Evolutionary conservation across 768 basidiomycete genomes (phyloP), one percentile per base, ranked within the genome.

Genomic region (Kwoniella dendrophila): DNA sequence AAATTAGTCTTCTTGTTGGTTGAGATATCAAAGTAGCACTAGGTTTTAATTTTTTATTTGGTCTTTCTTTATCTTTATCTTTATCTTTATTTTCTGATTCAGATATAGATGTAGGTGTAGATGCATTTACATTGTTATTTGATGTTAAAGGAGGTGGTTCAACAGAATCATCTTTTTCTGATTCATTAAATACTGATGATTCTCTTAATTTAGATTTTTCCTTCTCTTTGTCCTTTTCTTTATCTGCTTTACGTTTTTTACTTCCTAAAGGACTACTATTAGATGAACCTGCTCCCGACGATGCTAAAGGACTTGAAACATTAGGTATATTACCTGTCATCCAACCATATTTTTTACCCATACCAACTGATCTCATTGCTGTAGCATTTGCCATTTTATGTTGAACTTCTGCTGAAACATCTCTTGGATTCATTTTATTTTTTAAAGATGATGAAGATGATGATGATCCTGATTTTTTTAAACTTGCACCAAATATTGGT

Each of bases 351-450:
- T 70, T 68, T 54, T 69, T 65, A 24, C 62, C 66, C 55, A 63
- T 59, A 7, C 73, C 73, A 7, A 65, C 63, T 18, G 44, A 50
- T 33, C 69, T 49, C 64, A 75, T 70, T 2, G 73, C 71, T 8
- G 67, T 71, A 14, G 69, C 60, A 50, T 75, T 75, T 2, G 66
- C 62, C 67, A 72, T 67, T 57, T 71, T 72, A 40, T 67, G 63
- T 10, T 64, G 63, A 2, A 68, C 69, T 20, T 72, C 73, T 2
- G 73, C 67, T 26, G 61, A 63, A 10, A 72, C 55, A 52, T 74
- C 69, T 45, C 59, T 49, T 11, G 53, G 58, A 26, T 52, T 70
- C 10, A 55, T 53, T 29, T 52, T n/a, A n/a, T n/a, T 62, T n/a
- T 34, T 47, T 29, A 41, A 51, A 12, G 55, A 43, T 36, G 16